Percentiles rank a stretch among this genome's conserved stretches.
These are phyloP conservation scores for Thermochaetoides thermophila DNA, from an alignment of 495 filamentous ascomycete genomes.

Conservation along the genomic window DNA sequence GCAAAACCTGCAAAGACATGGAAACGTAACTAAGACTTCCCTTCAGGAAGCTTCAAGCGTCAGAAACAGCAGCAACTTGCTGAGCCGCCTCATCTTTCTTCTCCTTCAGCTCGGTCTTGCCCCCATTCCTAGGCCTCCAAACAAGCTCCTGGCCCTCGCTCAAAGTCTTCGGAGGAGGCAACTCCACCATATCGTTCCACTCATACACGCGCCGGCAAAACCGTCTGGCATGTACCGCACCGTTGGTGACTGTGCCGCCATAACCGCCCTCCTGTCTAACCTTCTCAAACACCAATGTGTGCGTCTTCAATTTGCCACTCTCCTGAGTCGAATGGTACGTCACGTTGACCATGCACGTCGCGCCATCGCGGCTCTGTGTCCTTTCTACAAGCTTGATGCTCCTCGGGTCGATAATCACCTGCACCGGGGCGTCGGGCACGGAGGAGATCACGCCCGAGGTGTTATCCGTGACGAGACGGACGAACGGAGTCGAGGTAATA, in stretches of 20 bases:
- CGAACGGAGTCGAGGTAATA: background rate
- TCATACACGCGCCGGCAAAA: slow-evolving; percentile 19
- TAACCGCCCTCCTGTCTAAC: slow-evolving; percentile 1
- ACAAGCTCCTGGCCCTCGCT: background rate
- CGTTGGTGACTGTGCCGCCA: no score
- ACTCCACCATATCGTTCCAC: slow-evolving; percentile 15
- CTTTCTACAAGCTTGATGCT: slow-evolving; percentile 8
- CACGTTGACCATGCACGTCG: slow-evolving; percentile 6
- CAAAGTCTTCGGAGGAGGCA: background rate
- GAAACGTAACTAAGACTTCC: no score
- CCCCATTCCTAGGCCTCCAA: no score
- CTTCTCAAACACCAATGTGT: slow-evolving; percentile 10
- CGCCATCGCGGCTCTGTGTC: background rate
- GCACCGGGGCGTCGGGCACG: background rate
- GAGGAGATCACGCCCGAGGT: slow-evolving; percentile 5
- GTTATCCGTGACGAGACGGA: slow-evolving; percentile 9
- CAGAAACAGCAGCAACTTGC: no score
- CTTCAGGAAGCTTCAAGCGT: no score
- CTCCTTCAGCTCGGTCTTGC: no score
- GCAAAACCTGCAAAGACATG: no score
- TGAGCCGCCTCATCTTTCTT: no score
- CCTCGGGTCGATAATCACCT: slow-evolving; percentile 12
- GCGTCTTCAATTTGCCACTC: background rate
- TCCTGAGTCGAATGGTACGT: background rate
- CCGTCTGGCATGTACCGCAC: slow-evolving; percentile 18